A percentile compares a stretch with the other conserved stretches of the same genome.
Evolutionary conservation across 805 yeast species (phyloP).

Genomic region (Saccharomycopsis amapae): DNA sequence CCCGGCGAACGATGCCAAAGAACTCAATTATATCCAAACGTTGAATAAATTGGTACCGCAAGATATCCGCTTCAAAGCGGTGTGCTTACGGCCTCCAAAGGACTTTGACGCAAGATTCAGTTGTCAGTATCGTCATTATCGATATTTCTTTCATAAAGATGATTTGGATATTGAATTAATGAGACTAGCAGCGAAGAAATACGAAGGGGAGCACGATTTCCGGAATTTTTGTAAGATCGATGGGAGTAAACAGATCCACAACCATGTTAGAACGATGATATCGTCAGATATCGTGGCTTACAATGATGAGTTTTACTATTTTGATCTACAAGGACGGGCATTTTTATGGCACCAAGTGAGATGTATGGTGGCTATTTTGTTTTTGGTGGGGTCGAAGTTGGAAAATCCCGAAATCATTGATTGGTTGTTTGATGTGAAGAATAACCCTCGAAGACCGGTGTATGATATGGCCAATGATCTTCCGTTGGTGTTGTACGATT

Average conservation of each 20-base stretch:
- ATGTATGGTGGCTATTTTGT: slow-evolving; percentile 82
- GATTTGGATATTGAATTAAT: slow-evolving; percentile 56
- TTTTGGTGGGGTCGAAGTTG: slow-evolving; percentile 70
- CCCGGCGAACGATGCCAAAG: slow-evolving; percentile 51
- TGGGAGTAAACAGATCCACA: slow-evolving; percentile 86
- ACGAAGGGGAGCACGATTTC: slow-evolving; percentile 79
- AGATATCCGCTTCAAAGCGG: slow-evolving; percentile 76
- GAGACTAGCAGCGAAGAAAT: slow-evolving; percentile 57
- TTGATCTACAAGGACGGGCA: slow-evolving; percentile 81
- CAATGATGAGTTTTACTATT: slow-evolving; percentile 45
- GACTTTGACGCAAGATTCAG: slow-evolving; percentile 90
- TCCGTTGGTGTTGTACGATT: slow-evolving; percentile 82
- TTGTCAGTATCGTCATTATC: slow-evolving; percentile 79
- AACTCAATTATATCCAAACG: slow-evolving; percentile 68
- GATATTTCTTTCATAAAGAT: slow-evolving; percentile 60
- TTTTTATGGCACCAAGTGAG: slow-evolving; percentile 98
- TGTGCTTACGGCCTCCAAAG: slow-evolving; percentile 75
- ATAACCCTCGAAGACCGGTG: slow-evolving; percentile 60
- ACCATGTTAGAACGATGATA: slow-evolving; percentile 56
- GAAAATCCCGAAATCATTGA: slow-evolving; percentile 56
- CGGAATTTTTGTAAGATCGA: slow-evolving; percentile 92
- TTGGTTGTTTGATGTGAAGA: slow-evolving; percentile 50
- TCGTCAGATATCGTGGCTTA: slow-evolving; percentile 2
- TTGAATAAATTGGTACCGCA: slow-evolving; percentile 72
- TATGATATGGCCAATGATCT: slow-evolving; percentile 87